Evolutionary conservation across 208 protist genomes (phyloP), one percentile per base, ranked within the genome.

Genomic region (Acanthamoeba healyi): DNA sequence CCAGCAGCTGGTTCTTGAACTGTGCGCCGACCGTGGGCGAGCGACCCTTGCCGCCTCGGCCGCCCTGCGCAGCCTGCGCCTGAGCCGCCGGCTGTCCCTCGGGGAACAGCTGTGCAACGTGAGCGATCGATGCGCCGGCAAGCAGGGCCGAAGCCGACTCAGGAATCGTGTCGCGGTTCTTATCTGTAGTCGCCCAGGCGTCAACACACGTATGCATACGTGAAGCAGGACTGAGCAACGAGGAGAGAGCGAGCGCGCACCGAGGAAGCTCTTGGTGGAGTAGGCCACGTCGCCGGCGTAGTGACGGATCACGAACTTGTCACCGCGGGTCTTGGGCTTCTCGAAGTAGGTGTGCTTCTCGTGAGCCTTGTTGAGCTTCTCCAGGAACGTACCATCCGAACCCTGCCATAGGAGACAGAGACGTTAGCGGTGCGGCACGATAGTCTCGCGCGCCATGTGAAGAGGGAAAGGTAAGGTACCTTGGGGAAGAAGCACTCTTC

Each of bases 271-370:
- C 26, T 97, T 96, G 6, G 97, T 97, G 54, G 49, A 94, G 51
- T 96, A 96, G 22, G 84, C 42, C 7, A 96, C 95, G 32, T 98
- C 96, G 34, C 98, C 98, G 49, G 99, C 98, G 96, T 99, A 99
- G 95, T 99, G 99, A 34, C 96, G 94, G 42, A 98, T 94, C 1
- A 93, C 89, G 94, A 98, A 98, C 12, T 95, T 79, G 63, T 94
- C 77, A 34, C 54, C 63, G 36, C 79, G 46, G 22, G 44, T 70
- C 61, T 89, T 86, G 49, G 74, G 67, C 46, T 95, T 94, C 61
- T 97, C 94, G 70, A 93, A 95, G 56, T 88, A 90, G 26, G 19
- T 36, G 82, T 92, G 40, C 46, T 97, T 97, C 38, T 87, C 89
- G 63, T 96, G 95, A 24, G 96, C 72, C 24, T 95, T 65, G 84